Conservation (phyloP, 148 eudicot species). For the Camellia japonica region DNA sequence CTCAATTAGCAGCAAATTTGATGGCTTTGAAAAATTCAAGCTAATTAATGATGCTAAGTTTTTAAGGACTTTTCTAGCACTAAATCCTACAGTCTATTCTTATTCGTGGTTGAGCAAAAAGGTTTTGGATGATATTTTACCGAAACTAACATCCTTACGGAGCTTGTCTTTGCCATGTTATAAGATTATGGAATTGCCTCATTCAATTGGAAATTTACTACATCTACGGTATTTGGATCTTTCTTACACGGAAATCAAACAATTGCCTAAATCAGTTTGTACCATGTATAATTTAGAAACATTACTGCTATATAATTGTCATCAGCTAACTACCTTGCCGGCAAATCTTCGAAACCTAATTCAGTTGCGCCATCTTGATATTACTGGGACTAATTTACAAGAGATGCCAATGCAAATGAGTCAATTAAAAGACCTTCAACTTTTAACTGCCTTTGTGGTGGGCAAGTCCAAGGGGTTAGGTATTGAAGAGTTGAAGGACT, state of each 20-base stretch:
- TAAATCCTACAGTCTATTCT: not conserved
- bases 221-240: not conserved
- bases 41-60: not conserved
- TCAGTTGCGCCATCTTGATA: not conserved
- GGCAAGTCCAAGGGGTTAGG: no score
- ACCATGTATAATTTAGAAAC: not conserved
- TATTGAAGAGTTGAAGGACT: no score
- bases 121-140: not conserved
- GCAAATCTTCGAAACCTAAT: not conserved
- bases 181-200: not conserved
- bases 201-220: not conserved
- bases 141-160: not conserved
- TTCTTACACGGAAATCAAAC: not conserved
- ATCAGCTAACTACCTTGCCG: not conserved
- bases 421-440: slow-evolving; percentile 5
- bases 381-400: not conserved
- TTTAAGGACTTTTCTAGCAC: not conserved
- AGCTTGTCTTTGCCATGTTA: not conserved
- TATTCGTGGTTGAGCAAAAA: not conserved
- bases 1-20: not conserved
- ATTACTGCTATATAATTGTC: not conserved
- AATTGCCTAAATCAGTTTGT: not conserved
- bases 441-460: not conserved
- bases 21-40: slow-evolving; percentile 1
- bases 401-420: slow-evolving; percentile 16